Conservation (phyloP, 805 yeast species). For the Helenozyma rhizophorensis region DNA sequence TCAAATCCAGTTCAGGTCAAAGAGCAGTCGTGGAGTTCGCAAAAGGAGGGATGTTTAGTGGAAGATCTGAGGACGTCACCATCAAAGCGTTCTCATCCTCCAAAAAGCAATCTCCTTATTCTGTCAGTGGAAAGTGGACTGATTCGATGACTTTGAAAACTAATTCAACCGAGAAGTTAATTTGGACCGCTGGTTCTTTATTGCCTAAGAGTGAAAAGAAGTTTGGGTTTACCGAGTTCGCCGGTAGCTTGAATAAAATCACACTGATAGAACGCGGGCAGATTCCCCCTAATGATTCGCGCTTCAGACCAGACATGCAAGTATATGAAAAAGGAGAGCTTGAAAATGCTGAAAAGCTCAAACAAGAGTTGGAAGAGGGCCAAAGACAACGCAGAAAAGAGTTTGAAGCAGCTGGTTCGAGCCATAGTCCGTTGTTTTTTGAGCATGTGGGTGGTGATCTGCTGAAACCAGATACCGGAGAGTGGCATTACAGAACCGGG, state of each 20-base stretch:
- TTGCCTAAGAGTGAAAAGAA: conserved; percentile 55
- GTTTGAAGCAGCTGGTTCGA: conserved; percentile 40
- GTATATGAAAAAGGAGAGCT: conserved; percentile 65
- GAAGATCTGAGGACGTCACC: conserved; percentile 65
- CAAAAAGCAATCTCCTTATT: conserved; percentile 34
- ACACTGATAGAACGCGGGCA: conserved; percentile 61
- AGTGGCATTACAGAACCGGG: conserved; percentile 58
- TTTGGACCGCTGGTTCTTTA: conserved; percentile 73
- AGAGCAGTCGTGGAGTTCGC: conserved; percentile 72
- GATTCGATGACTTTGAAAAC: conserved; percentile 48
- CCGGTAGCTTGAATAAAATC: conserved; percentile 77
- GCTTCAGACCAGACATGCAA: conserved; percentile 82
- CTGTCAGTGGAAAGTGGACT: conserved; percentile 83
- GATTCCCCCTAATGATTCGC: conserved; percentile 83
- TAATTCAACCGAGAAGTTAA: conserved; percentile 35
- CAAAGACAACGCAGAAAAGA: conserved; percentile 75
- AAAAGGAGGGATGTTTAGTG: conserved; percentile 78
- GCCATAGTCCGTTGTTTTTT: conserved; percentile 63
- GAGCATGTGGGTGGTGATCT: conserved; percentile 34
- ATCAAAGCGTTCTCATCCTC: conserved; percentile 40
- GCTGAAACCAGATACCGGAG: conserved; percentile 33
- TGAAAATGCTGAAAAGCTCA: conserved; percentile 67
- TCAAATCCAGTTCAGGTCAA: conserved; percentile 65
- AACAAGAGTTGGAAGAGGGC: conserved; percentile 65
- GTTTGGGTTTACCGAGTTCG: conserved; percentile 83